phyloP scores from a whole-genome alignment of 2,329 filamentous ascomycete genomes.

The Thielaviopsis punctulata region DNA sequence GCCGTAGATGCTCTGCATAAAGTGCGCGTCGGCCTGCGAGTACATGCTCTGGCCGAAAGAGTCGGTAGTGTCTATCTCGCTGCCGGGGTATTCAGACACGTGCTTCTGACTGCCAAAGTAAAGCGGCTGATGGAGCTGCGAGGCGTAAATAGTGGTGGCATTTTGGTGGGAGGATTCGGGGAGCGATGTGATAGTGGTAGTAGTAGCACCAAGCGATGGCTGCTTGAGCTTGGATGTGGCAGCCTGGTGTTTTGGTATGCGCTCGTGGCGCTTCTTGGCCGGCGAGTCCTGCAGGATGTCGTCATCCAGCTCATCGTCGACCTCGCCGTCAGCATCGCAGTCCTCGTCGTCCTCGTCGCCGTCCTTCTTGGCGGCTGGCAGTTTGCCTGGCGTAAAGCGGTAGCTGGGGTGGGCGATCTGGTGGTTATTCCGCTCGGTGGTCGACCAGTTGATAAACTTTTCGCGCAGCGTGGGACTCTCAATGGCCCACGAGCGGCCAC shows the following conservation, averaged over 20 bases:
- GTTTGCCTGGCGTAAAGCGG: slow-evolving; percentile 79
- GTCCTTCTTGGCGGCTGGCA: slow-evolving; percentile 24
- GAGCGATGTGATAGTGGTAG: too few species aligned
- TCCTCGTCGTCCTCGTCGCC: slow-evolving; percentile 19
- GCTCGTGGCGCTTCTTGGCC: neutral
- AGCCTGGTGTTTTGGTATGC: neutral
- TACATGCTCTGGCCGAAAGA: neutral
- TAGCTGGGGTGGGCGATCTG: slow-evolving; percentile 73
- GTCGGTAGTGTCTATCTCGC: neutral
- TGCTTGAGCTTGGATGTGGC: neutral
- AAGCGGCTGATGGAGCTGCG: neutral
- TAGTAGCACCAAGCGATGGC: neutral
- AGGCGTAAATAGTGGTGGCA: neutral
- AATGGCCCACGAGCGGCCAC: slow-evolving; percentile 69
- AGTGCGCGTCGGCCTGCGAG: neutral
- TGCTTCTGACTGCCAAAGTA: neutral
- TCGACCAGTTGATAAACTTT: slow-evolving; percentile 63
- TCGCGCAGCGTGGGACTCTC: slow-evolving; percentile 58
- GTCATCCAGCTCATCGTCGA: slow-evolving; percentile 13
- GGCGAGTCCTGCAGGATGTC: neutral
- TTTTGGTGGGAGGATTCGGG: too few species aligned
- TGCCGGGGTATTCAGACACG: neutral
- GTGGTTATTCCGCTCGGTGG: slow-evolving; percentile 70
- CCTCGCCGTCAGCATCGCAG: slow-evolving; percentile 21
- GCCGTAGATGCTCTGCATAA: neutral